Evolutionary conservation across 148 eudicot species (phyloP).

Genomic region (Pharnaceum exiguum): DNA sequence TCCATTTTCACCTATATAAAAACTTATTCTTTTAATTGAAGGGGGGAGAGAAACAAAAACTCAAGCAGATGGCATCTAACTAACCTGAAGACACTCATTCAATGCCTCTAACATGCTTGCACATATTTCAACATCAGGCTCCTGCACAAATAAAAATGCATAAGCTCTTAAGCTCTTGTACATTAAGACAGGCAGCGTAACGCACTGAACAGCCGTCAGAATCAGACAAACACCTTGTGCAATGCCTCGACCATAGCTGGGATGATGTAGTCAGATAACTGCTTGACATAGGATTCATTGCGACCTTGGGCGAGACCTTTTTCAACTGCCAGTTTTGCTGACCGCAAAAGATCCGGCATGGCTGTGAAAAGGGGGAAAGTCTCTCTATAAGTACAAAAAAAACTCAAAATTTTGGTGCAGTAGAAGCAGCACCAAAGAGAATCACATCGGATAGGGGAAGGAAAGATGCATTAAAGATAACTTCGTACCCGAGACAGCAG

Average conservation of each 20-base stretch:
- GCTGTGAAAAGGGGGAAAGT: constrained; percentile 36
- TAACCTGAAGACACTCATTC: constrained; percentile 91
- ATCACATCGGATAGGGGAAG: neutral
- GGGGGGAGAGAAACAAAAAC: neutral
- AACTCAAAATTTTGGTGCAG: no score
- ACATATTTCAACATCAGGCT: constrained; percentile 95
- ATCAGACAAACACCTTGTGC: constrained; percentile 55
- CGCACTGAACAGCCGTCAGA: constrained; percentile 6
- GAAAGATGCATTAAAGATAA: neutral
- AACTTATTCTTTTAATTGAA: no score
- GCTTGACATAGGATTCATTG: constrained; percentile 80
- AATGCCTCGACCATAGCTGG: constrained; percentile 94
- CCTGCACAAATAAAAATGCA: constrained; percentile 36
- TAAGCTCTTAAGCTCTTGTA: no score
- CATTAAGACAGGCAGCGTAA: no score
- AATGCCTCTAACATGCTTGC: constrained; percentile 89
- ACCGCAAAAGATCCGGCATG: constrained; percentile 90
- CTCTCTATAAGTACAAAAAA: constrained; percentile 8
- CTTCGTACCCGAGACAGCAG: constrained; percentile 85
- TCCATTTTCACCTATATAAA: neutral
- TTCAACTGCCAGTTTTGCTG: constrained; percentile 92
- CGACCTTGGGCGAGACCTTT: constrained; percentile 94
- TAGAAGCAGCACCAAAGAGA: neutral
- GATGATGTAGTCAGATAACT: constrained; percentile 81
- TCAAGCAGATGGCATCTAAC: constrained; percentile 6